Conservation (phyloP, 805 yeast genomes). For the Maudiozyma turicensis region DNA sequence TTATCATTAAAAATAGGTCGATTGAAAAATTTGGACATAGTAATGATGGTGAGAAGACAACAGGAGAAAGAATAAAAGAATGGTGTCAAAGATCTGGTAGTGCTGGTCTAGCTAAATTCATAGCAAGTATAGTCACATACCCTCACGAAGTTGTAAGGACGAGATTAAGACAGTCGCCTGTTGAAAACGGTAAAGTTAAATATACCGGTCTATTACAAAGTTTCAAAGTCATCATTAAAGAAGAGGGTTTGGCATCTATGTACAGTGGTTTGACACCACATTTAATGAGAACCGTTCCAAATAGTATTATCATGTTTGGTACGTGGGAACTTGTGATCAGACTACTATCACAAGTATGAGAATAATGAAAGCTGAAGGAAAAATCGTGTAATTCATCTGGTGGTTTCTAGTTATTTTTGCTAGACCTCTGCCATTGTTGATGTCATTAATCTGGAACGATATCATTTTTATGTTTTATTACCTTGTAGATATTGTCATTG, state of each 20-base stretch:
- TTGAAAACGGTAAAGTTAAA: conserved; percentile 67
- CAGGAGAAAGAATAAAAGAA: conserved; percentile 59
- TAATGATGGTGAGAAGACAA: conserved; percentile 28
- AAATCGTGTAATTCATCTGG: background rate
- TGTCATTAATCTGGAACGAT: background rate
- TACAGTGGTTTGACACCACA: conserved; percentile 98
- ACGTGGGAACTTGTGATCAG: conserved; percentile 87
- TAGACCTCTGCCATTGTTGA: background rate
- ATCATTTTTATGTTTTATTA: background rate
- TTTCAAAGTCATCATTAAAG: conserved; percentile 73
- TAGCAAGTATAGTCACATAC: conserved; percentile 86
- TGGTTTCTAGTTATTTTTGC: background rate
- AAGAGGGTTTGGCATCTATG: conserved; percentile 88
- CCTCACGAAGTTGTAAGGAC: conserved; percentile 98
- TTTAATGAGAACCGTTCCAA: conserved; percentile 91
- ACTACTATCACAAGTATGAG: conserved; percentile 33
- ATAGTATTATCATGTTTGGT: conserved; percentile 97
- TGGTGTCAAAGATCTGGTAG: conserved; percentile 97
- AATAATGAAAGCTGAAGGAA: background rate
- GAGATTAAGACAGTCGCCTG: conserved; percentile 89
- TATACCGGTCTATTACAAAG: conserved; percentile 86
- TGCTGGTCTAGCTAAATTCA: conserved; percentile 91
- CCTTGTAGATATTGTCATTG: background rate
- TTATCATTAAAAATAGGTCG: conserved; percentile 47
- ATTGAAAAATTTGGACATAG: conserved; percentile 30